Conservation (phyloP, 768 basidiomycete genomes). For the Leccinum subtestaceum region DNA sequence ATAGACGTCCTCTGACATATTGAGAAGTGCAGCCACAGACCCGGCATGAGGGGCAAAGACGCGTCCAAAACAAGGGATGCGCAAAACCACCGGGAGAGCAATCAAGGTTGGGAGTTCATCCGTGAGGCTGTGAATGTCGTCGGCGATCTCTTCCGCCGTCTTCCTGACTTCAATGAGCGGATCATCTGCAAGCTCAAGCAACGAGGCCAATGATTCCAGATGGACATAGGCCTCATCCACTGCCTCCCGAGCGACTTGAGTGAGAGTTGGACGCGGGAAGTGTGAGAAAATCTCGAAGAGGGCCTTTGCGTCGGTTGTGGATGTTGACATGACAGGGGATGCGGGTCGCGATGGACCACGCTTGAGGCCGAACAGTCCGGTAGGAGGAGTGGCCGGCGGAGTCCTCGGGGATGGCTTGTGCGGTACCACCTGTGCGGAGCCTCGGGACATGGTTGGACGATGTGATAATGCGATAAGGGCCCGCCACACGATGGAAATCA, state of each 20-base stretch:
- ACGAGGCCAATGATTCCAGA: constrained; percentile 51
- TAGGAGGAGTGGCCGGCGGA: constrained; percentile 54
- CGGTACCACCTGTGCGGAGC: constrained; percentile 35
- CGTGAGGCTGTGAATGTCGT: constrained; percentile 52
- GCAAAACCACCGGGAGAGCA: constrained; percentile 65
- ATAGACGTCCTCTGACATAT: constrained; percentile 61
- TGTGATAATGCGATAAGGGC: constrained; percentile 68
- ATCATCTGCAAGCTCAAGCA: constrained; percentile 51
- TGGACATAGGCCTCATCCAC: constrained; percentile 77
- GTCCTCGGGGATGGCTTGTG: constrained; percentile 39
- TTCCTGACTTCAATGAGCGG: constrained; percentile 26
- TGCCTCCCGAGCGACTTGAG: constrained; percentile 68
- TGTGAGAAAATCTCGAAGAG: constrained; percentile 58
- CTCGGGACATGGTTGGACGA: constrained; percentile 46
- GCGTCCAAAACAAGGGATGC: constrained; percentile 34
- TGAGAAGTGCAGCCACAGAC: constrained; percentile 51
- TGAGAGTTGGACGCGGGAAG: constrained; percentile 59
- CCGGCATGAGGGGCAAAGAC: constrained; percentile 17
- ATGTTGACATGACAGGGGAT: constrained; percentile 48
- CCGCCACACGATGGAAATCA: constrained; percentile 75
- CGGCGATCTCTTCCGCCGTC: constrained; percentile 26
- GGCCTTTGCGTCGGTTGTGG: constrained; percentile 56
- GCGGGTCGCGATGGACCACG: constrained; percentile 65
- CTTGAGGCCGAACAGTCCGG: constrained; percentile 63
- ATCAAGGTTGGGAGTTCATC: constrained; percentile 71